Percentiles rank a stretch among this genome's conserved stretches.
These are phyloP conservation scores for Brettanomyces nanus DNA, from an alignment of 805 yeast species.

Conservation along the genomic window DNA sequence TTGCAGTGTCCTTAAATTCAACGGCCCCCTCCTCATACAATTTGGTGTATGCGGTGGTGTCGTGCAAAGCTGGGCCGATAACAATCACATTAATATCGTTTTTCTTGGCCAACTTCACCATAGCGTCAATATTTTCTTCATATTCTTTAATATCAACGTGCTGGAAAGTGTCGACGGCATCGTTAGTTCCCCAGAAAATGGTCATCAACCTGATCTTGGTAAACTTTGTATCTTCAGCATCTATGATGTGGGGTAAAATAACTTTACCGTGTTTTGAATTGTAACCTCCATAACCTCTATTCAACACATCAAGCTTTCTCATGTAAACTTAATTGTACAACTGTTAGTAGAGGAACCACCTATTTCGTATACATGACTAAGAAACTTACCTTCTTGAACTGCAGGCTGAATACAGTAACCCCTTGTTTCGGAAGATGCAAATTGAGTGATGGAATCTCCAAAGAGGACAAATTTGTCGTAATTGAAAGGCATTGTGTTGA, in stretches of 20 bases:
- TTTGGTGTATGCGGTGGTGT: slow-evolving; percentile 32
- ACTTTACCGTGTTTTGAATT: slow-evolving; percentile 51
- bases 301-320: slow-evolving; percentile 58
- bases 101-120: slow-evolving; percentile 33
- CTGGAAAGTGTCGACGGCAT: slow-evolving; percentile 34
- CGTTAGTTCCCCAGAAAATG: slow-evolving; percentile 79
- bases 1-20: slow-evolving; percentile 34
- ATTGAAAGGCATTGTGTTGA: slow-evolving; percentile 1
- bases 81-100: slow-evolving; percentile 45
- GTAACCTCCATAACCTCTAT: slow-evolving; percentile 75
- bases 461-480: slow-evolving; percentile 21
- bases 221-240: slow-evolving; percentile 30
- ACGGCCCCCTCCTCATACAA: slow-evolving; percentile 26
- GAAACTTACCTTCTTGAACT: not conserved
- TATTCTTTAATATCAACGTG: slow-evolving; percentile 45
- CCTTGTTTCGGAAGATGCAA: slow-evolving; percentile 16
- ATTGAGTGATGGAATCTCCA: slow-evolving; percentile 32
- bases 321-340: slow-evolving; percentile 28
- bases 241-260: slow-evolving; percentile 41
- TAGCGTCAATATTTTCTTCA: slow-evolving; percentile 34
- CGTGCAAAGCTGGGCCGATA: slow-evolving; percentile 57
- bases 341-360: not conserved
- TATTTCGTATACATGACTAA: not conserved
- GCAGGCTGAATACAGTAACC: not conserved
- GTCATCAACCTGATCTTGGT: not conserved